Base-by-base conservation (phyloP, 371 early-diverging fungal species). In the Mortierella sp. region DNA sequence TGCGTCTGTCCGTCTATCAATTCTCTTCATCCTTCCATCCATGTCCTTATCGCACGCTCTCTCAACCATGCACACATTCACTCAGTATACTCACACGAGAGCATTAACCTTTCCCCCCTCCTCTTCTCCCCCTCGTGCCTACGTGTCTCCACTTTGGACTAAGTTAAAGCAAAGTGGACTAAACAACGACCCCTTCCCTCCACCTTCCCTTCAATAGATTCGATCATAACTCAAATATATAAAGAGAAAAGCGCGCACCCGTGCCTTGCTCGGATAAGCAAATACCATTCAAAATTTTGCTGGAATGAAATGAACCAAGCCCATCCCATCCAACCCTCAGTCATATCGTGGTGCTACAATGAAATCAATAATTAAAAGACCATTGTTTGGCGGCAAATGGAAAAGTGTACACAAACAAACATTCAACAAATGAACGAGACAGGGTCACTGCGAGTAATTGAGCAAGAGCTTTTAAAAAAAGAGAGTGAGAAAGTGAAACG, bases 31-130 rank as follows among this genome's bases (percentile, higher is more conserved):
- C 72, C 44, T 44, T 43, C 43, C 71, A 24, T 24, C 48, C 29
- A 32, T n/a, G 32, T 11, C 29, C 41, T 29, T 74, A 58, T 74
- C 56, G 3, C 74, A 54, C 58, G 21, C 74, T 74, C 56, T 56
- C 54, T 8, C 18, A 43, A 21, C 35, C 65, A 65, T 65, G 18
- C 60, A 60, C 35, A 60, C 32, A 38, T 3, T 21, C 65, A 65
- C 41, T 16, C 63, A 63, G 21, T 3, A 2, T 41, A 65, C 41
- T 16, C 63, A 63, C 63, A 35, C 63, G 41, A 65, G 65, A 65
- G 38, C 38, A n/a, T 24, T 10, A 65, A 21, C 60, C 51, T 21
- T 7, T 5, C 21, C 4, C 60, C 51, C 51, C 21, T 5, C 21
- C 4, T 32, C 55, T 8, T 11, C 58, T 2, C 58, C 35, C 35